phyloP scores from a whole-genome alignment of 2,329 filamentous ascomycete genomes.

The Conoideocrella luteorostrata region DNA sequence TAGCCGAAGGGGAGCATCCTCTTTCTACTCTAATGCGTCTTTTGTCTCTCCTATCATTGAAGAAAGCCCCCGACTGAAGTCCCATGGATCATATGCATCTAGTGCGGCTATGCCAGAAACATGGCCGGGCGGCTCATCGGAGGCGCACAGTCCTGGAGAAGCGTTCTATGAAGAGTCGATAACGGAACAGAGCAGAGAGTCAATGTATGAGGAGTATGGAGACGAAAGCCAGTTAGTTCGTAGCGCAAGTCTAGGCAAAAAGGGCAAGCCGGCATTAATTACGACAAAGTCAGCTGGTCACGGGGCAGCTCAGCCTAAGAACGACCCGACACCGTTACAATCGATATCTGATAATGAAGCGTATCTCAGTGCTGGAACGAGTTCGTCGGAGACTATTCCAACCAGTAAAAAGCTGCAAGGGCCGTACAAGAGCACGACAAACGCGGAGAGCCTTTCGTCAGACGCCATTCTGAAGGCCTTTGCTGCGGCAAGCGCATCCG shows the following conservation, averaged over 20 bases:
- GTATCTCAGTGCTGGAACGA: constrained; percentile 40
- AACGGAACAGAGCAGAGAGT: constrained; percentile 36
- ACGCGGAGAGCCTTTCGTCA: constrained; percentile 26
- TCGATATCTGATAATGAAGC: constrained; percentile 39
- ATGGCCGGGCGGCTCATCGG: constrained; percentile 49
- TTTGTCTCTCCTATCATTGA: constrained; percentile 72
- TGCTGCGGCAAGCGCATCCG: constrained; percentile 40
- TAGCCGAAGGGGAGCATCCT: constrained; percentile 53
- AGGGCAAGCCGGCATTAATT: constrained; percentile 51
- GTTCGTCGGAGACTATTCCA: constrained; percentile 38
- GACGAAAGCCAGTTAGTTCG: constrained; percentile 54
- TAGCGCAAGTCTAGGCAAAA: constrained; percentile 55
- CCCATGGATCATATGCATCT: constrained; percentile 62
- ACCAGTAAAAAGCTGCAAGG: constrained; percentile 14
- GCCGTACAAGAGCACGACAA: constrained; percentile 12
- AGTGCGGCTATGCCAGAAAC: constrained; percentile 65
- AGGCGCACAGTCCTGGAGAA: constrained; percentile 38
- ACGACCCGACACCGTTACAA: constrained; percentile 31
- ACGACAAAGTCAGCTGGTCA: constrained; percentile 24
- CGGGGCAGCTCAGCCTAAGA: constrained; percentile 15
- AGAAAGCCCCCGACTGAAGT: constrained; percentile 53
- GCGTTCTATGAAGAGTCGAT: constrained; percentile 44
- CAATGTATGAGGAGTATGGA: constrained; percentile 38
- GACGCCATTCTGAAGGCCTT: constrained; percentile 45
- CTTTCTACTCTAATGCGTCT: constrained; percentile 59